phyloP scores from a whole-genome alignment of 2,329 filamentous ascomycete species.

The Nemania bipapillata region DNA sequence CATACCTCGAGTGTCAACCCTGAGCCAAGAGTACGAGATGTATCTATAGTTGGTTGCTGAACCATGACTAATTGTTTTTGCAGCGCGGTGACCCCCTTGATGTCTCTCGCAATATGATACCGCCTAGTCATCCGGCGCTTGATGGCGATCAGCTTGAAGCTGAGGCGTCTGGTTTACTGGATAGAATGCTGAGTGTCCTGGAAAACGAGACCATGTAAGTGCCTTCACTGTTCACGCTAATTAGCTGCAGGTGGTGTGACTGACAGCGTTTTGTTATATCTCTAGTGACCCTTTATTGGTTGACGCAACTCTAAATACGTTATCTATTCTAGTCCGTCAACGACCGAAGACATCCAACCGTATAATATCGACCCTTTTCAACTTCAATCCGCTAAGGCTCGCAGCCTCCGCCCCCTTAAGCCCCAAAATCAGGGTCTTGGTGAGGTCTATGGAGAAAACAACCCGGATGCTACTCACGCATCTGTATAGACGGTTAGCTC shows the following conservation, averaged over 20 bases:
- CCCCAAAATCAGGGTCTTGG: slow-evolving; percentile 79
- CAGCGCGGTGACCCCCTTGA: slow-evolving; percentile 68
- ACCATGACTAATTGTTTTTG: slow-evolving; percentile 42
- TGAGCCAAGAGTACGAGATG: slow-evolving; percentile 77
- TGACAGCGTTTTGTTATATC: slow-evolving; percentile 32
- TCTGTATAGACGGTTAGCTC: slow-evolving; percentile 76
- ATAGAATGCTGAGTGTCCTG: slow-evolving; percentile 84
- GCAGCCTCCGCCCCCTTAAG: slow-evolving; percentile 77
- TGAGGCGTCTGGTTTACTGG: slow-evolving; percentile 88
- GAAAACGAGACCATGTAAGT: slow-evolving; percentile 84
- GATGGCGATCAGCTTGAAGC: slow-evolving; percentile 86
- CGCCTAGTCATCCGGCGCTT: slow-evolving; percentile 82
- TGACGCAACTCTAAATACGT: slow-evolving; percentile 88
- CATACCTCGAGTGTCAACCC: slow-evolving; percentile 85
- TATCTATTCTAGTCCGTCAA: slow-evolving; percentile 83
- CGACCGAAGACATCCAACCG: slow-evolving; percentile 84
- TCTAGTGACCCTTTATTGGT: slow-evolving; percentile 84
- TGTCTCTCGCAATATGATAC: slow-evolving; percentile 86
- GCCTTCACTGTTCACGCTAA: slow-evolving; percentile 4
- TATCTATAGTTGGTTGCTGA: neutral
- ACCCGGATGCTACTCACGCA: slow-evolving; percentile 85
- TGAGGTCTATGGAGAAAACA: slow-evolving; percentile 95
- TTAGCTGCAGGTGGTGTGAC: neutral
- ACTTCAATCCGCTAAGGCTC: slow-evolving; percentile 89
- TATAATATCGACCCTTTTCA: slow-evolving; percentile 84